A percentile compares a stretch with the other conserved stretches of the same genome.
Conservation (phyloP, 495 filamentous ascomycete genomes). For the Penicillium daleae region DNA sequence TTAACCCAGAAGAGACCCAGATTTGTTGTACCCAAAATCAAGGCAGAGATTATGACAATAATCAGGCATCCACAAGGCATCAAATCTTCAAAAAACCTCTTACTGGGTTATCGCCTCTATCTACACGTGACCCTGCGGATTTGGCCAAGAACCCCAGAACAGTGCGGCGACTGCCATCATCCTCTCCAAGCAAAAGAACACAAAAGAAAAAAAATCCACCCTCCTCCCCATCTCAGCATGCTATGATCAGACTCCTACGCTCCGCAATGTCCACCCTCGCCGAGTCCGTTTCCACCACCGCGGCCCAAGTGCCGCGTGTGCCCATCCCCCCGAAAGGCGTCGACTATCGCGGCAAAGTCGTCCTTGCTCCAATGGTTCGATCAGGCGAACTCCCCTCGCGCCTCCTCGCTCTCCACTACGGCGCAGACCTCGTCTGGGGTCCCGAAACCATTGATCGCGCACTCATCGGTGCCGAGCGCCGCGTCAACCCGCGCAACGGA, state of each 20-base stretch:
- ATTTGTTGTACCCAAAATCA: constrained; percentile 5
- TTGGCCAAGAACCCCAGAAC: constrained; percentile 14
- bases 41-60: not conserved
- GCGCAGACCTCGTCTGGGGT: constrained; percentile 96
- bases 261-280: constrained; percentile 59
- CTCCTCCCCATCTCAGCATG: constrained; percentile 30
- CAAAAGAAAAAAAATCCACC: constrained; percentile 14
- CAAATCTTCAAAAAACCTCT: constrained; percentile 3
- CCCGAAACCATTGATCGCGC: constrained; percentile 92
- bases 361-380: constrained; percentile 96
- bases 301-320: constrained; percentile 52
- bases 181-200: not conserved
- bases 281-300: constrained; percentile 33
- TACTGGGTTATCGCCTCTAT: constrained; percentile 28
- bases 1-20: not conserved
- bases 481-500: constrained; percentile 69
- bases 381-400: constrained; percentile 92
- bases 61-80: not conserved
- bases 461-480: constrained; percentile 81
- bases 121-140: constrained; percentile 33
- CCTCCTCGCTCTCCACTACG: constrained; percentile 86
- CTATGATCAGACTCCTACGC: constrained; percentile 50
- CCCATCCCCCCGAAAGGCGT: constrained; percentile 87
- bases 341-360: constrained; percentile 90
- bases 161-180: not conserved